Base-by-base conservation (phyloP, 768 basidiomycete genomes). In the Russula compacta region DNA sequence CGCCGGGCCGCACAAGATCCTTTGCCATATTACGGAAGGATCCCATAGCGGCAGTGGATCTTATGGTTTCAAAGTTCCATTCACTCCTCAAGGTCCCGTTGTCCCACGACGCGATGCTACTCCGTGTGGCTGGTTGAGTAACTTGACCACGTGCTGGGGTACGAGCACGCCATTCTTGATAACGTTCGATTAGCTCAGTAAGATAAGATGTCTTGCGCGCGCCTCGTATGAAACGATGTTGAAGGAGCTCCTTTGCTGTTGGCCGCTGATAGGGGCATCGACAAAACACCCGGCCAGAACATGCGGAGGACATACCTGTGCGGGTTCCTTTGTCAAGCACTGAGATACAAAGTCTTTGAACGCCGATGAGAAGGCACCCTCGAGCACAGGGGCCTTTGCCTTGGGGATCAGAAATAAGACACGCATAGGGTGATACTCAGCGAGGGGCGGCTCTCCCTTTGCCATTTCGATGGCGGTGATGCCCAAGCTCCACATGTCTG, bases 381-480 rank as follows among this genome's bases (percentile, higher is more conserved):
- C 95, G 52, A 99, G 77, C 10, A 83, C 81, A 6, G 97, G 97
- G 5, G 97, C 87, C 65, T 92, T 92, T 17, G 95, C 93, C 75
- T 98, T 97, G 3, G 97, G 97, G 64, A 98, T 99, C 51, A 98
- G 79, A 78, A 98, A 98, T 56, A 99, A 79, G 1, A 99, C 95
- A 33, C 97, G 84, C 97, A 98, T 98, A 0, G 95, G 97, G 69
- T 98, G 97, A 71, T 98, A 95, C 72, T 98, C 95, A 4, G 92
- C 89, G 59, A 98, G 74, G 8, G 97, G 97, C 0, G 97, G 97
- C 68, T 98, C 94, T 47, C 97, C 97, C 68, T 91, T 92, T 2
- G 95, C 95, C 87, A 99, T 87, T 77, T 98, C 95, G 53, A 98
- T 97, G 56, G 93, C 94, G 1, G 95, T 98, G 71, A 99, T 99